Conservation (phyloP, 2,329 filamentous ascomycete species). For the Colletotrichum sp. region DNA sequence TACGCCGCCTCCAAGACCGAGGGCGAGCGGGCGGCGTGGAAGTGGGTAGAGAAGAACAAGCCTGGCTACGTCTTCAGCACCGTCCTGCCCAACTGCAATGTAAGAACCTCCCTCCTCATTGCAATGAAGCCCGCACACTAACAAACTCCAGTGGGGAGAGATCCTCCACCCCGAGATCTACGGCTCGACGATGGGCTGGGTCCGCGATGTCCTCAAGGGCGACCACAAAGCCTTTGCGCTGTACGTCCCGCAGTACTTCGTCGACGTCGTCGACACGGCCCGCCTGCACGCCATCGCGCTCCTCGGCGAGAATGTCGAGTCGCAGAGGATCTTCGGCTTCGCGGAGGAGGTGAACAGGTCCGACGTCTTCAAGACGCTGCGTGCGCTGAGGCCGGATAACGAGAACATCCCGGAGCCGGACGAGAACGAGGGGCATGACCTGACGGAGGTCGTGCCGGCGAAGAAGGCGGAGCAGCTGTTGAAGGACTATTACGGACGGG, state of each 20-base stretch:
- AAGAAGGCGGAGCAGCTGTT: constrained; percentile 7
- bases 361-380: constrained; percentile 4
- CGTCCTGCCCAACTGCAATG: constrained; percentile 33
- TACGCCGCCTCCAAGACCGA: constrained; percentile 45
- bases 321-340: constrained; percentile 60
- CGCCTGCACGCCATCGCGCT: constrained; percentile 58
- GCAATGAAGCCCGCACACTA: background rate
- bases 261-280: constrained; percentile 54
- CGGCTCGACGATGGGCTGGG: constrained; percentile 20
- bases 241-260: constrained; percentile 35
- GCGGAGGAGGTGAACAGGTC: constrained; percentile 31
- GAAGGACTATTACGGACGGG: constrained; percentile 14
- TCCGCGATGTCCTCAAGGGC: constrained; percentile 7
- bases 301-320: constrained; percentile 46
- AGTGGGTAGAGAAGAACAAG: constrained; percentile 36
- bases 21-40: constrained; percentile 42
- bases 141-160: background rate
- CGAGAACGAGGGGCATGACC: constrained; percentile 5
- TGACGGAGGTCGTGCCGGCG: constrained; percentile 14
- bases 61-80: constrained; percentile 35
- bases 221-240: background rate
- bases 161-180: constrained; percentile 20
- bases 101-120: background rate
- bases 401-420: constrained; percentile 6
- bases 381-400: constrained; percentile 14